A percentile compares a stretch with the other conserved stretches of the same genome.
phyloP scores from a whole-genome alignment of 768 basidiomycete genomes.

The Leccinum disarticulatum region DNA sequence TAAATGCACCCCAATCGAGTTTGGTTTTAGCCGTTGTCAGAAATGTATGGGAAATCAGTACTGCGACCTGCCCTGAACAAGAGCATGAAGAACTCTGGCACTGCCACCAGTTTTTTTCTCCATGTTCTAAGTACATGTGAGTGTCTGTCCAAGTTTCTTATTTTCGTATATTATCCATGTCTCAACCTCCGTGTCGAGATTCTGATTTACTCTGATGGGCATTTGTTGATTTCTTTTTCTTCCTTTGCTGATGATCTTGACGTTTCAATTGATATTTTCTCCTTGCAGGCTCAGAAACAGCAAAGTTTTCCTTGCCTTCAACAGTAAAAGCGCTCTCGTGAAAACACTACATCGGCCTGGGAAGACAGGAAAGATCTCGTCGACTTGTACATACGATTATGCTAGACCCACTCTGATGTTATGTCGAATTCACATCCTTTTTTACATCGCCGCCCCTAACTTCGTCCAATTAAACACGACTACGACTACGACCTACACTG shows the following conservation, averaged over 20 bases:
- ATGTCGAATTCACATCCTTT: background rate
- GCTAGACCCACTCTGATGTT: background rate
- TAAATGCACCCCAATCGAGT: too few species aligned
- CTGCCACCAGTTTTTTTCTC: background rate
- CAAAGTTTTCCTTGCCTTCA: background rate
- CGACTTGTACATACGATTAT: background rate
- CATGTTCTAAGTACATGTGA: background rate
- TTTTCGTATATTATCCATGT: constrained; percentile 29
- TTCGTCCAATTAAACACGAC: background rate
- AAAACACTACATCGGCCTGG: background rate
- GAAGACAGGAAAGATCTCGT: background rate
- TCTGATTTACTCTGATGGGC: background rate
- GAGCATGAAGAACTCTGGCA: background rate
- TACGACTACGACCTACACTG: background rate
- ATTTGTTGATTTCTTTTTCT: background rate
- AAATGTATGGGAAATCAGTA: background rate
- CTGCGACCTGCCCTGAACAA: too few species aligned
- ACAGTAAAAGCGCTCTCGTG: background rate
- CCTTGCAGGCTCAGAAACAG: constrained; percentile 1
- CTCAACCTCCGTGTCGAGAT: constrained; percentile 30
- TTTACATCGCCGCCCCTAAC: background rate
- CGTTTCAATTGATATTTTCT: background rate
- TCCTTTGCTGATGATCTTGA: background rate
- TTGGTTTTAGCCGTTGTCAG: background rate
- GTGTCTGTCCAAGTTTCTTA: background rate